Percentiles rank a stretch among this genome's conserved stretches.
Evolutionary conservation across 371 early-diverging fungal species (phyloP).

Genomic region (Mycotypha africana): DNA sequence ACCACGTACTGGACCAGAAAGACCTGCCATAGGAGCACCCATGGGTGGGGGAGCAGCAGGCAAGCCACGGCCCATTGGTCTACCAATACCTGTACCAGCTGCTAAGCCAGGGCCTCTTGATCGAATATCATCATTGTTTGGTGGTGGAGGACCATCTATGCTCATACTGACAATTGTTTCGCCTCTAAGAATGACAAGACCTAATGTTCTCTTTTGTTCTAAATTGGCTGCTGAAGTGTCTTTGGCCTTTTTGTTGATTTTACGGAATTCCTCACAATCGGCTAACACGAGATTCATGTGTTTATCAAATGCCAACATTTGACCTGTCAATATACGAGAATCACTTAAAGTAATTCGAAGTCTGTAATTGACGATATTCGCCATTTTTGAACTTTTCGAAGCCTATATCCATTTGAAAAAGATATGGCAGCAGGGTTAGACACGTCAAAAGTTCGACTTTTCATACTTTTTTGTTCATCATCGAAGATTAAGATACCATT

Average conservation of each 20-base stretch:
- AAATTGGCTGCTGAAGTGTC: conserved; percentile 45
- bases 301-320: conserved; percentile 97
- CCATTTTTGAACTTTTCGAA: conserved; percentile 84
- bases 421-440: background rate
- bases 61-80: conserved; percentile 79
- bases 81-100: conserved; percentile 72
- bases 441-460: too few relatives aligned
- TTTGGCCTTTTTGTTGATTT: conserved; percentile 67
- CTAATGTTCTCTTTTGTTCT: conserved; percentile 85
- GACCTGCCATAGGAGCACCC: conserved; percentile 53
- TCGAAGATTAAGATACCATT: too few relatives aligned
- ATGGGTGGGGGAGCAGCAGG: conserved; percentile 72
- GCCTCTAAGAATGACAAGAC: conserved; percentile 92
- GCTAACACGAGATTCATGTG: conserved; percentile 97
- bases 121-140: conserved; percentile 55
- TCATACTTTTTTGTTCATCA: too few relatives aligned
- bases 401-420: conserved; percentile 9
- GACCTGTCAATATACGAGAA: conserved; percentile 88
- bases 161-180: conserved; percentile 89
- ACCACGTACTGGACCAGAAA: conserved; percentile 87
- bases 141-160: conserved; percentile 91
- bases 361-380: conserved; percentile 91
- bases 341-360: conserved; percentile 90
- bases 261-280: conserved; percentile 96
- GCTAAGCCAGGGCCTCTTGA: conserved; percentile 44